Conservation (phyloP, 345 rosid species). For the Stellera chamaejasme region DNA sequence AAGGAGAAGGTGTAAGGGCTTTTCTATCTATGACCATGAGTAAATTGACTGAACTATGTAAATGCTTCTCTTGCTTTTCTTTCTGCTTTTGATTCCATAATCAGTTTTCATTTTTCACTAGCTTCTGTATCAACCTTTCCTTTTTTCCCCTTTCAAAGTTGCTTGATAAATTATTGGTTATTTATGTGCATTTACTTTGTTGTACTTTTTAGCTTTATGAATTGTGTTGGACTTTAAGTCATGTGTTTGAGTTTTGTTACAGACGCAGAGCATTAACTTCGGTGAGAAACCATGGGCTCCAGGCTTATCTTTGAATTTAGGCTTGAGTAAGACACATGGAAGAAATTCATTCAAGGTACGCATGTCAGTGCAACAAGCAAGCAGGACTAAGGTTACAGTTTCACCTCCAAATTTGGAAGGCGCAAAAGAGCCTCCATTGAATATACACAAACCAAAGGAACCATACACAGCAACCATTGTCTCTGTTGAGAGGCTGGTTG, state of each 20-base stretch:
- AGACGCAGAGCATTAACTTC: conserved; percentile 53
- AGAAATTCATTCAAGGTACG: conserved; percentile 32
- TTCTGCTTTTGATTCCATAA: too few relatives aligned
- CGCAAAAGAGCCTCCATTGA: conserved; percentile 68
- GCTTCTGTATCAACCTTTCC: not conserved
- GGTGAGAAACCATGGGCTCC: conserved; percentile 46
- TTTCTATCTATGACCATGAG: too few relatives aligned
- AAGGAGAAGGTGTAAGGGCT: too few relatives aligned
- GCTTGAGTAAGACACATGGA: conserved; percentile 26
- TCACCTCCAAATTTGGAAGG: conserved; percentile 69
- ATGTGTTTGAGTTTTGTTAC: conserved; percentile 19
- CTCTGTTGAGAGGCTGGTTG: conserved; percentile 91
- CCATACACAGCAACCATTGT: conserved; percentile 89
- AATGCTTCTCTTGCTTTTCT: too few relatives aligned
- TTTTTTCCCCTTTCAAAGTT: conserved; percentile 2
- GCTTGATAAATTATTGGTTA: conserved; percentile 5
- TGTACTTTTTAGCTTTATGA: not conserved
- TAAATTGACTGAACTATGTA: too few relatives aligned
- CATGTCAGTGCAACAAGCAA: conserved; percentile 89
- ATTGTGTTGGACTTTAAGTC: not conserved
- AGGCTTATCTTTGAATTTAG: conserved; percentile 32
- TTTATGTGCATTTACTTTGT: not conserved
- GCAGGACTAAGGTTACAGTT: conserved; percentile 61
- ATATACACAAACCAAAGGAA: conserved; percentile 73
- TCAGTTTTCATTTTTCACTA: not conserved